These are phyloP conservation scores for Hypoxylon rickii DNA, from an alignment of 495 filamentous ascomycete genomes.

Conservation along the genomic window DNA sequence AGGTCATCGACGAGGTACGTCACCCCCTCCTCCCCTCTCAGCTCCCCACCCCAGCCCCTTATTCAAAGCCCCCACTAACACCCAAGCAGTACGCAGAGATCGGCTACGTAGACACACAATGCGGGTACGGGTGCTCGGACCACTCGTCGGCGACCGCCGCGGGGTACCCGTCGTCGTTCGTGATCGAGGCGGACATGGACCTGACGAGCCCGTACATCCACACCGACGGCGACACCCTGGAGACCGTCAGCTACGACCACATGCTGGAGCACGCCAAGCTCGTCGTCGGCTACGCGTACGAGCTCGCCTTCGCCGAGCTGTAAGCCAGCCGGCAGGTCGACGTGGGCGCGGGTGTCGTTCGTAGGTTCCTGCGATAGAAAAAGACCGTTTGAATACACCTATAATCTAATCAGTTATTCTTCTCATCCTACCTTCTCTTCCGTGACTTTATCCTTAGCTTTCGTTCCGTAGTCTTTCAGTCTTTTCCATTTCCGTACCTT, in stretches of 20 bases:
- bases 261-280: slow-evolving; percentile 27
- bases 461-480: too few species aligned
- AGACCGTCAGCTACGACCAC: slow-evolving; percentile 24
- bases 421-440: too few species aligned
- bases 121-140: slow-evolving; percentile 63
- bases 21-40: slow-evolving; percentile 5
- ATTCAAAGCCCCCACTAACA: neutral
- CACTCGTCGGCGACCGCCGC: slow-evolving; percentile 38
- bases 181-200: slow-evolving; percentile 38
- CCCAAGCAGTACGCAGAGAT: slow-evolving; percentile 63
- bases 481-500: too few species aligned
- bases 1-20: slow-evolving; percentile 28
- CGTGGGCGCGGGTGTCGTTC: too few species aligned
- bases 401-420: too few species aligned
- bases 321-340: too few species aligned
- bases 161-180: slow-evolving; percentile 40
- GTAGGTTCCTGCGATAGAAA: too few species aligned
- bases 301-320: slow-evolving; percentile 19
- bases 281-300: slow-evolving; percentile 30
- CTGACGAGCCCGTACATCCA: slow-evolving; percentile 34
- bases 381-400: too few species aligned
- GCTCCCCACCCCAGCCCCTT: slow-evolving; percentile 7
- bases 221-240: slow-evolving; percentile 36
- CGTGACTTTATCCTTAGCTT: too few species aligned
- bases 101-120: slow-evolving; percentile 84